phyloP scores from a whole-genome alignment of 208 protist genomes.

The Histomonas meleagridis region DNA sequence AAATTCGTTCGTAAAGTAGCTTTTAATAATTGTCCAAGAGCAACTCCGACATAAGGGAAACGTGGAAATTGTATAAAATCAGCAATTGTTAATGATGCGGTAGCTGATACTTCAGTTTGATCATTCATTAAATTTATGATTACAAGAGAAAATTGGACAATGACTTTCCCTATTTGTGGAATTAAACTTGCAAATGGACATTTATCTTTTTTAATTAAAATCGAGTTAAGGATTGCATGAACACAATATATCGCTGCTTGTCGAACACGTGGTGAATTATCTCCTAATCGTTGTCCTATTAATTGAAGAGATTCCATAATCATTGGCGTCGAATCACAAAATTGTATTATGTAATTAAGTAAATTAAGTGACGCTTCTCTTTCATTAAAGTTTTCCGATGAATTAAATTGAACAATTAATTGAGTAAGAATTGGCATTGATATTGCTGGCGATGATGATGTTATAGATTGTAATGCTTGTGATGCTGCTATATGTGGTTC shows the following conservation, averaged over 20 bases:
- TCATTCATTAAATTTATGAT: neutral
- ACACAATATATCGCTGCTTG: neutral
- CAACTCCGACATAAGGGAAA: neutral
- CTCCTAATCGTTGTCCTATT: neutral
- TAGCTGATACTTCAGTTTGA: neutral
- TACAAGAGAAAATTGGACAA: neutral
- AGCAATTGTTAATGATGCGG: neutral
- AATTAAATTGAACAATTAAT: neutral
- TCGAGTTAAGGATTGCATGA: neutral
- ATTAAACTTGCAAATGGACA: neutral
- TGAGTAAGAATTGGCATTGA: neutral
- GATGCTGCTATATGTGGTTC: neutral
- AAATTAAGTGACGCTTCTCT: neutral
- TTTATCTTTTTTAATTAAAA: neutral
- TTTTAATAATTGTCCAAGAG: neutral
- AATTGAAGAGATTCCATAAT: neutral
- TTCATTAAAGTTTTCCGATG: neutral
- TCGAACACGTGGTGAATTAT: neutral
- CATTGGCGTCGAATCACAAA: neutral
- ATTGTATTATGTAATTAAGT: neutral
- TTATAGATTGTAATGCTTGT: neutral
- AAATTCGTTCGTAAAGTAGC: neutral
- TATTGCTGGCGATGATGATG: neutral
- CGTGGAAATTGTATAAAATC: conserved; percentile 8
- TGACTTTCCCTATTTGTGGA: neutral